Percentiles rank a stretch among this genome's conserved stretches.
Evolutionary conservation across 2,329 filamentous ascomycete species (phyloP).

Genomic region (Colletotrichum chlorophyti): DNA sequence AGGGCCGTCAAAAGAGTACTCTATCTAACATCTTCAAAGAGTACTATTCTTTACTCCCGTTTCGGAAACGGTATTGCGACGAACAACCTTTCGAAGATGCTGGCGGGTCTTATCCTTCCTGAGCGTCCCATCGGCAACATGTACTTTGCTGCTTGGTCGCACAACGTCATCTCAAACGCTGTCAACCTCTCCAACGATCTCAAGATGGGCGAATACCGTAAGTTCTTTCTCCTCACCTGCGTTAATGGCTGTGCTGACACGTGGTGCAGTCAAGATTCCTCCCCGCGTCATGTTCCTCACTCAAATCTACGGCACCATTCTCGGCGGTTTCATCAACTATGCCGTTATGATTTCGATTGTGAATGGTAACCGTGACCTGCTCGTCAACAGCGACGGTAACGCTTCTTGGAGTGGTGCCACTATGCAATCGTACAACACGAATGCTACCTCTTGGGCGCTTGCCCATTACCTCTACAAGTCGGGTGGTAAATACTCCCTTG

Average conservation of each 20-base stretch:
- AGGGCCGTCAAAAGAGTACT: too few relatives aligned
- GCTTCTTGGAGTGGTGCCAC: conserved; percentile 59
- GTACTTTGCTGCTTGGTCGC: conserved; percentile 66
- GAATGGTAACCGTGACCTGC: conserved; percentile 52
- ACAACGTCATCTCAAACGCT: conserved; percentile 59
- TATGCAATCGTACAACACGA: conserved; percentile 56
- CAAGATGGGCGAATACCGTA: conserved; percentile 66
- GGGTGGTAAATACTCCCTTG: conserved; percentile 50
- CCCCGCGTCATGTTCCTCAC: conserved; percentile 62
- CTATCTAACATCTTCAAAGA: conserved; percentile 41
- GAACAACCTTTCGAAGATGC: conserved; percentile 64
- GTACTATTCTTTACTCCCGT: conserved; percentile 56
- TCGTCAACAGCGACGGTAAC: conserved; percentile 52
- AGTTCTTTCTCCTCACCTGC: conserved; percentile 26
- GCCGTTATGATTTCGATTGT: conserved; percentile 63
- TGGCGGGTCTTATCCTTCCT: conserved; percentile 58
- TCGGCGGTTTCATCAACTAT: conserved; percentile 62
- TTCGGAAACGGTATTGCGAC: conserved; percentile 65
- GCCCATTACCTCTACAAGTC: conserved; percentile 59
- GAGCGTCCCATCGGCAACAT: conserved; percentile 61
- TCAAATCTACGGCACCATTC: conserved; percentile 61
- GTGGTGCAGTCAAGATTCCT: conserved; percentile 56
- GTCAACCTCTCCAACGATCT: conserved; percentile 59
- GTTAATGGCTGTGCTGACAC: conserved; percentile 28
- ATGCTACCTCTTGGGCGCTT: conserved; percentile 56